Conservation (phyloP, 371 early-diverging fungal species). For the Funneliformis caledonium region DNA sequence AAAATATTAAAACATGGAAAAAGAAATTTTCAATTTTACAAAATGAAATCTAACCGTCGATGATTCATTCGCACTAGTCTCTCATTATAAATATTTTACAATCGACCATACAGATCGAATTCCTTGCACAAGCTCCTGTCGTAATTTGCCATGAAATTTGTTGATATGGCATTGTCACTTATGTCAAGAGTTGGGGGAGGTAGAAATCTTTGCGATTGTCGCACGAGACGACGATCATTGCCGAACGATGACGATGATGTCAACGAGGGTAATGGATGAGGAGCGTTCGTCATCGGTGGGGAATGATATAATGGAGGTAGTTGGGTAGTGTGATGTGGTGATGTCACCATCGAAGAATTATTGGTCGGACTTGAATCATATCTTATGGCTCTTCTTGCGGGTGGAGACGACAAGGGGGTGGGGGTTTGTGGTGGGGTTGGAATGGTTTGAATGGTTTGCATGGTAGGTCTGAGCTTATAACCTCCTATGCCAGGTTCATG, state of each 20-base stretch:
- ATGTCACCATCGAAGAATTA: background rate
- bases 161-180: background rate
- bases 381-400: background rate
- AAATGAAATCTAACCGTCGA: no score
- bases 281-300: background rate
- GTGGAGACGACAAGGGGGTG: background rate
- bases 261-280: background rate
- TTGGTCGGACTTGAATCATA: background rate
- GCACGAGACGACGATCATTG: background rate
- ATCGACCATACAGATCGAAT: background rate
- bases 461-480: slow-evolving; percentile 9
- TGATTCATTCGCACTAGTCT: no score
- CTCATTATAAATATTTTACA: background rate
- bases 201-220: background rate
- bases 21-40: no score
- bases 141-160: slow-evolving; percentile 13
- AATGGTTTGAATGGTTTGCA: background rate
- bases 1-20: no score
- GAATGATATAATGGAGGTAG: background rate
- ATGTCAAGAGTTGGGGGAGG: slow-evolving; percentile 17
- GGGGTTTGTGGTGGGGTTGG: slow-evolving; percentile 2
- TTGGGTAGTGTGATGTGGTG: background rate
- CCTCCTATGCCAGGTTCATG: slow-evolving; percentile 26
- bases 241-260: background rate
- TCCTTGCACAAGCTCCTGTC: slow-evolving; percentile 18